Evolutionary conservation across 768 basidiomycete species (phyloP).

Genomic region (Dioszegia aurantiaca): DNA sequence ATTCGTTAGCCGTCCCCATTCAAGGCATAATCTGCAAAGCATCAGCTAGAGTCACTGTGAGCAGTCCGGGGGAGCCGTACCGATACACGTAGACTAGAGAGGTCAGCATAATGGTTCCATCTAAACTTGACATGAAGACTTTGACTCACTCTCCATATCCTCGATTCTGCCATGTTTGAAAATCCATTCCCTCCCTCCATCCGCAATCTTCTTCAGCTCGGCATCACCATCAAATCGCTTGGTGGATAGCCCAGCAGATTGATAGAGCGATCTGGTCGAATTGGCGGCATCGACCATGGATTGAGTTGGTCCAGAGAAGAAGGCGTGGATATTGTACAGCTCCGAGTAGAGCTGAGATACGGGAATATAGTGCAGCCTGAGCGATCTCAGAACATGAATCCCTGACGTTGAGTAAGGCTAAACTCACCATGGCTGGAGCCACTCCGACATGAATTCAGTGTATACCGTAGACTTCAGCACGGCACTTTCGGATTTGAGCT

Average conservation of each 20-base stretch:
- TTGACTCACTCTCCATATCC: conserved; percentile 80
- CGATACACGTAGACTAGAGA: conserved; percentile 15
- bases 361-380: conserved; percentile 84
- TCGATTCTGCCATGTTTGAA: conserved; percentile 72
- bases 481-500: conserved; percentile 69
- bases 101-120: neutral
- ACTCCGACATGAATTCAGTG: conserved; percentile 81
- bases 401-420: conserved; percentile 47
- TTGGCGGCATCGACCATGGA: conserved; percentile 61
- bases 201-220: conserved; percentile 73
- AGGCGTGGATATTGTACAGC: conserved; percentile 89
- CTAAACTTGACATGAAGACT: neutral
- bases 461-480: conserved; percentile 89
- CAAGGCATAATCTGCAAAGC: conserved; percentile 81
- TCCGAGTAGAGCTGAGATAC: conserved; percentile 81
- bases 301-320: conserved; percentile 79
- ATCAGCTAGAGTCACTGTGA: conserved; percentile 49
- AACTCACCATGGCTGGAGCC: conserved; percentile 81
- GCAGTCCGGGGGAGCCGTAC: neutral
- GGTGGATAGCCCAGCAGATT: conserved; percentile 43
- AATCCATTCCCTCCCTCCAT: conserved; percentile 92
- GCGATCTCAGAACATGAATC: neutral
- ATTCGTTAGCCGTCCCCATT: conserved; percentile 79
- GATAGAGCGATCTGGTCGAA: conserved; percentile 54
- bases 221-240: conserved; percentile 64